Evolutionary conservation across 805 yeast species (phyloP), one percentile per base, ranked within the genome.

Genomic region (Tetrapisispora fleetii): DNA sequence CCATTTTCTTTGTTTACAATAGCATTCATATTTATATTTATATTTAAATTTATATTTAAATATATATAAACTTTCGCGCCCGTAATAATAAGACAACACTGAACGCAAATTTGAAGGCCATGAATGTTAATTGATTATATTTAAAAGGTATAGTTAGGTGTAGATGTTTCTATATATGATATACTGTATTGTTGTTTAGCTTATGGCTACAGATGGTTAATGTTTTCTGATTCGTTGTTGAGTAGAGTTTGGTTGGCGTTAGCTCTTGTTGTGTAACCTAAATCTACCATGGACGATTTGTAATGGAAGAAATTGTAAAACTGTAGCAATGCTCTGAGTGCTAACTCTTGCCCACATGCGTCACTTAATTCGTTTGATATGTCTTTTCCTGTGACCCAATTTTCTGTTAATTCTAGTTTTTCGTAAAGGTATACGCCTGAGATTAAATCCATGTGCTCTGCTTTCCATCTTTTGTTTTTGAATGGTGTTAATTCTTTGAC

Each of bases 381-480:
- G 62, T 88, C 95, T 50, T 78, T 76, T 0, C 95, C 95, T 16
- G 81, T 81, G 28, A 91, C 73, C 98, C 98, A 91, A 52, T 81
- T 83, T 61, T 91, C 99, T 51, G 80, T 75, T 43, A 91, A 64
- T 17, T 81, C 78, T 37, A 89, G 70, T 55, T 80, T 78, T 57
- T 86, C 78, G 59, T 88, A 81, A 27, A 93, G 63, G 58, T 85
- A 91, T 2, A 91, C 89, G 51, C 86, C 81, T 0, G 96, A 87
- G 4, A 91, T 85, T 42, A 93, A 71, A 54, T 90, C 96, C 97
- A 93, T 91, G 62, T 91, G 93, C 53, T 81, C 78, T 14, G 89
- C 78, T 56, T 89, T 81, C 99, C 99, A 91, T 64, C 90, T 89
- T 51, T 93, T 80, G 18, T 96, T 96, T 58, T 87, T 90, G 67